phyloP scores from a whole-genome alignment of 805 yeast species.

The Nakazawaea wyomingensis region DNA sequence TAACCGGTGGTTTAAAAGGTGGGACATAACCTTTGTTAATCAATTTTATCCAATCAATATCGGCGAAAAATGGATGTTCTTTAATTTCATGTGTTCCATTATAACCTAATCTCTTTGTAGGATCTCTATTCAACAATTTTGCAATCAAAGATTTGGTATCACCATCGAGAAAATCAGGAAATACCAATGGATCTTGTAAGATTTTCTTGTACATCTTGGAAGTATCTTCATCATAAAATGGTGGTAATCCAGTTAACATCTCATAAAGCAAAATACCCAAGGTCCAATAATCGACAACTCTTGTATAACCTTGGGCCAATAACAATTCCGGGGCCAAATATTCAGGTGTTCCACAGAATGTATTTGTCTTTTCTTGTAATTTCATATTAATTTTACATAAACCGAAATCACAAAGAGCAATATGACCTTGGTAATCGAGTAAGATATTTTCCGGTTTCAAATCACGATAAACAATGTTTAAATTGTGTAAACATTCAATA shows the following conservation, averaged over 20 bases:
- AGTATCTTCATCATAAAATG: constrained; percentile 92
- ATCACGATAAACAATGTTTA: constrained; percentile 92
- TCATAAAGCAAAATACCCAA: constrained; percentile 89
- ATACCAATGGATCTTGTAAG: constrained; percentile 78
- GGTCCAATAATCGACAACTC: constrained; percentile 99
- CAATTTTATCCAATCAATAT: constrained; percentile 85
- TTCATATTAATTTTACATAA: constrained; percentile 94
- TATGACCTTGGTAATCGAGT: constrained; percentile 94
- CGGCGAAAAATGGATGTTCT: constrained; percentile 78
- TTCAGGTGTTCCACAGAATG: constrained; percentile 98
- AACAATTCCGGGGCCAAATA: constrained; percentile 93
- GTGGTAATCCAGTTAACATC: constrained; percentile 96
- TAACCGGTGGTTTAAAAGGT: constrained; percentile 91
- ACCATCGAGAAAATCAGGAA: constrained; percentile 82
- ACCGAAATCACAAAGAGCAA: constrained; percentile 96
- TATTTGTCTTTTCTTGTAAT: constrained; percentile 75
- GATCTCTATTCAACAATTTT: constrained; percentile 79
- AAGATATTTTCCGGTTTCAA: constrained; percentile 94
- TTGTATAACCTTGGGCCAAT: constrained; percentile 88
- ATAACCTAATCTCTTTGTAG: constrained; percentile 67
- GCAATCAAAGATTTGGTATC: constrained; percentile 79
- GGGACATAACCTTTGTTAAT: constrained; percentile 86
- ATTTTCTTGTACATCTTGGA: constrained; percentile 93
- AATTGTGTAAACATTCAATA: constrained; percentile 82
- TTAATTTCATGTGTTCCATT: constrained; percentile 84